Conservation (phyloP, 768 basidiomycete genomes). For the Boletus fagicola region DNA sequence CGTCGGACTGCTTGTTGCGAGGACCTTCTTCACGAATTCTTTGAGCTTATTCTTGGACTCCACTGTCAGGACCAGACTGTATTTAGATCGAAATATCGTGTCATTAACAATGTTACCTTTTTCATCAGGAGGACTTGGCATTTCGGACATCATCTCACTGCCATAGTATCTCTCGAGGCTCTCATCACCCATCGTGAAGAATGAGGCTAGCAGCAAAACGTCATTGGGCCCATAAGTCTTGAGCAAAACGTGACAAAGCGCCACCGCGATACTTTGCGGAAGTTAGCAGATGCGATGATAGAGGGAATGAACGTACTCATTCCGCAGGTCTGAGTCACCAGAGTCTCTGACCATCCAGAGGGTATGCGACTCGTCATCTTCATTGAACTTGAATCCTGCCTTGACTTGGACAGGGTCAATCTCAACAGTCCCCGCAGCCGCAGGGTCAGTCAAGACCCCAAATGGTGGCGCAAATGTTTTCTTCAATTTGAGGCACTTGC, state of each 20-base stretch:
- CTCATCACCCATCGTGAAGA: slow-evolving; percentile 2
- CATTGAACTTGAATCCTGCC: slow-evolving; percentile 2
- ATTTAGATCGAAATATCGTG: background rate
- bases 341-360: slow-evolving; percentile 9
- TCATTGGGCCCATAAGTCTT: slow-evolving; percentile 13
- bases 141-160: background rate
- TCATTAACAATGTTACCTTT: background rate
- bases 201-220: slow-evolving; percentile 10
- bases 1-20: background rate
- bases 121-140: background rate
- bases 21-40: background rate
- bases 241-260: slow-evolving; percentile 11
- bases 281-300: background rate
- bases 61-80: background rate
- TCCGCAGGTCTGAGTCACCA: background rate
- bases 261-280: slow-evolving; percentile 10
- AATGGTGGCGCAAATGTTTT: slow-evolving; percentile 15
- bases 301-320: slow-evolving; percentile 6
- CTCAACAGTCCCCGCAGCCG: background rate
- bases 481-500: slow-evolving; percentile 7
- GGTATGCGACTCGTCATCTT: background rate
- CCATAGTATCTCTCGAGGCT: background rate
- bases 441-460: background rate
- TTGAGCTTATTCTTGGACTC: background rate
- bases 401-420: background rate